Evolutionary conservation across 1,284 basidiomycete genomes (phyloP).

Genomic region (Boletus sp.): DNA sequence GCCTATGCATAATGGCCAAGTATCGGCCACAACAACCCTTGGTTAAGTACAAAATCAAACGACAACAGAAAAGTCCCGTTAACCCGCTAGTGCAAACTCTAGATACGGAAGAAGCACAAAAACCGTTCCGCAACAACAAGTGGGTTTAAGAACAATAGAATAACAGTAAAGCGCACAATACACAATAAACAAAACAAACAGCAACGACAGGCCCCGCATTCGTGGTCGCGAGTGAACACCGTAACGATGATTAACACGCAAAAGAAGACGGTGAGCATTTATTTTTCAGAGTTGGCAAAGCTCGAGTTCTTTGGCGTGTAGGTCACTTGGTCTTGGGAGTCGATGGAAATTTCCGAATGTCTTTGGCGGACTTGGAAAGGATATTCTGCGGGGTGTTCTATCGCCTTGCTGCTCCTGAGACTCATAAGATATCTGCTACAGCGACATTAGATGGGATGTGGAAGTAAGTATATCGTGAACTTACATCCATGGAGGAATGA

Average conservation of each 20-base stretch:
- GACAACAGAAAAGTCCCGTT: slow-evolving; percentile 2
- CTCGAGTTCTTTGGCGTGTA: slow-evolving; percentile 27
- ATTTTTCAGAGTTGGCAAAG: slow-evolving; percentile 32
- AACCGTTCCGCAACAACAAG: neutral
- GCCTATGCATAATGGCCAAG: no score
- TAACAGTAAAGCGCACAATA: slow-evolving; percentile 12
- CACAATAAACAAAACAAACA: slow-evolving; percentile 28
- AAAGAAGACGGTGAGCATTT: slow-evolving; percentile 6
- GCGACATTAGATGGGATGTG: neutral
- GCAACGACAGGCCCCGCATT: slow-evolving; percentile 21
- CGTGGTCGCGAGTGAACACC: slow-evolving; percentile 15
- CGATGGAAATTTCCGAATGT: slow-evolving; percentile 32
- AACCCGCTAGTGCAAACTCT: slow-evolving; percentile 1
- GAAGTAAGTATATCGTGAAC: slow-evolving; percentile 7
- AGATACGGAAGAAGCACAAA: neutral
- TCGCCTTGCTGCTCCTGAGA: neutral
- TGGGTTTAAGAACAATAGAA: slow-evolving; percentile 2
- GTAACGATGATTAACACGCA: slow-evolving; percentile 7
- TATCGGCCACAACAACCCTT: neutral
- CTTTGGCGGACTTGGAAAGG: slow-evolving; percentile 31
- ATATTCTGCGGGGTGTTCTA: slow-evolving; percentile 23
- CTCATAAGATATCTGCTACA: slow-evolving; percentile 25
- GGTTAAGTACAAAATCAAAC: slow-evolving; percentile 3
- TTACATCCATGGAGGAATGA: slow-evolving; percentile 71
- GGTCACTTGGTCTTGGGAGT: slow-evolving; percentile 26